Conservation (phyloP, 805 yeast species). For the Starmera quercuum region DNA sequence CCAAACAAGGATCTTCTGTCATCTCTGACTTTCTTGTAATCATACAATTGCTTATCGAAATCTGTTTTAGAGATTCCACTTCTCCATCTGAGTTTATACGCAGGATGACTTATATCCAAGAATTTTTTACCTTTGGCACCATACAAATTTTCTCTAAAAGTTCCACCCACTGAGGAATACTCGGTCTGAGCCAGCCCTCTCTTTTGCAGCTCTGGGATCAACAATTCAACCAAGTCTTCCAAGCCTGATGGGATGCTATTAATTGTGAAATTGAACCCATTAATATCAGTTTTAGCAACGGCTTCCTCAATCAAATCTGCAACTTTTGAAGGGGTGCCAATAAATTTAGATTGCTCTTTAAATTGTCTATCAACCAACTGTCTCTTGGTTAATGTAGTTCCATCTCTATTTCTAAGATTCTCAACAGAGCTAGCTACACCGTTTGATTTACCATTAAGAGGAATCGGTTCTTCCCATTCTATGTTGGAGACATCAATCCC, state of each 20-base stretch:
- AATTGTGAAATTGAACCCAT: slow-evolving; percentile 33
- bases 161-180: slow-evolving; percentile 23
- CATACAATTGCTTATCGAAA: slow-evolving; percentile 1
- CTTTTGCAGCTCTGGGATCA: slow-evolving; percentile 26
- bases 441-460: slow-evolving; percentile 23
- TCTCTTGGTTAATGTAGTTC: slow-evolving; percentile 23
- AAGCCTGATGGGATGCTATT: slow-evolving; percentile 28
- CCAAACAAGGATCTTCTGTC: neutral
- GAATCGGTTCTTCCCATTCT: slow-evolving; percentile 24
- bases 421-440: slow-evolving; percentile 17
- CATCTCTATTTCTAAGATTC: slow-evolving; percentile 4
- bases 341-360: slow-evolving; percentile 2
- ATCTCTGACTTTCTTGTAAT: neutral
- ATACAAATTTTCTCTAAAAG: slow-evolving; percentile 26
- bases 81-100: slow-evolving; percentile 7
- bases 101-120: slow-evolving; percentile 11
- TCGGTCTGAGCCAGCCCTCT: slow-evolving; percentile 27
- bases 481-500: slow-evolving; percentile 28
- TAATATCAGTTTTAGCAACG: slow-evolving; percentile 32
- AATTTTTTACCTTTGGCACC: slow-evolving; percentile 17
- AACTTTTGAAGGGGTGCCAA: slow-evolving; percentile 27
- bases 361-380: slow-evolving; percentile 14
- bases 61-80: slow-evolving; percentile 1
- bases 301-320: slow-evolving; percentile 31
- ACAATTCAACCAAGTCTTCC: slow-evolving; percentile 28